Percentiles rank a stretch among this genome's conserved stretches.
phyloP scores from a whole-genome alignment of 2,329 filamentous ascomycete genomes.

The Exophiala sp. region DNA sequence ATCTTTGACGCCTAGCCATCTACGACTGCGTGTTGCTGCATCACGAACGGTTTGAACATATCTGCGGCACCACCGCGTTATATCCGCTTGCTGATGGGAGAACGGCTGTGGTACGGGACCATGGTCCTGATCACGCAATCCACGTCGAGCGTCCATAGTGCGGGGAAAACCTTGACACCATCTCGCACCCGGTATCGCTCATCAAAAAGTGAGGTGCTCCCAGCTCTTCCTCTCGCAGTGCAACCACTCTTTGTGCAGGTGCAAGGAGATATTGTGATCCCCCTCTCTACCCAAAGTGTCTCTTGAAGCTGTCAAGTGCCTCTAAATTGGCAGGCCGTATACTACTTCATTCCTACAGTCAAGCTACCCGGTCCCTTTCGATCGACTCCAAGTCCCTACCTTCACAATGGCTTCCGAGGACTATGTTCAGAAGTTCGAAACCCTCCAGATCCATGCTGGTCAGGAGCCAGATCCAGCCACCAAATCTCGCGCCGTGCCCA shows the following conservation, averaged over 20 bases:
- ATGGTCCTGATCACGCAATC: conserved; percentile 1
- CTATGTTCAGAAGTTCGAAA: conserved; percentile 64
- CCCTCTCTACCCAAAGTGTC: no score
- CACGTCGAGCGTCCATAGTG: background rate
- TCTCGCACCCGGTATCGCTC: background rate
- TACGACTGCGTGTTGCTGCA: no score
- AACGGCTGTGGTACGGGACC: background rate
- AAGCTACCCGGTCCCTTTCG: no score
- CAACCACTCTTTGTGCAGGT: background rate
- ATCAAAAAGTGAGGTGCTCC: background rate
- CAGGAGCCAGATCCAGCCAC: conserved; percentile 77
- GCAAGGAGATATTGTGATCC: no score
- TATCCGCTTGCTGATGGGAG: background rate
- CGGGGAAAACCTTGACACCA: conserved; percentile 1
- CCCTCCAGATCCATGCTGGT: conserved; percentile 79
- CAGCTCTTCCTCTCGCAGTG: background rate
- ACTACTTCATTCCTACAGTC: no score
- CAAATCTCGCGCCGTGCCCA: conserved; percentile 86
- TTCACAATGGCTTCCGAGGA: conserved; percentile 36
- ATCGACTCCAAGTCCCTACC: background rate
- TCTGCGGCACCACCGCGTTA: background rate
- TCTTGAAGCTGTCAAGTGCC: no score
- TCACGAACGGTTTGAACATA: no score
- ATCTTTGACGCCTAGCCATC: no score
- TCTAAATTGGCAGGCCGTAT: no score